phyloP scores from a whole-genome alignment of 805 yeast species.

The Candida boleticola region DNA sequence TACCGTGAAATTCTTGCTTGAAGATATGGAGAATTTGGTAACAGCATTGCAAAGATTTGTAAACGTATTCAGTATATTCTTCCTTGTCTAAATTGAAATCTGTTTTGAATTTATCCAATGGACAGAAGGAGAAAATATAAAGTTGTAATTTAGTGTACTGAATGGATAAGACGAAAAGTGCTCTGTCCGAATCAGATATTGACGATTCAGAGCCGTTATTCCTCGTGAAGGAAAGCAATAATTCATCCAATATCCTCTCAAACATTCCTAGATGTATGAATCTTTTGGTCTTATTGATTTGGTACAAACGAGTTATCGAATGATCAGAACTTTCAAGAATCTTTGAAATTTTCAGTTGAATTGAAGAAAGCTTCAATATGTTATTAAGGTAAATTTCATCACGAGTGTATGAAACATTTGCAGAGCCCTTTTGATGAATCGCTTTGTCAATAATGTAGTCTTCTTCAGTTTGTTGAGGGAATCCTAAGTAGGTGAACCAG shows the following conservation, averaged over 20 bases:
- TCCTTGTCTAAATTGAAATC: constrained; percentile 15
- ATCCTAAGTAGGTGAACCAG: constrained; percentile 41
- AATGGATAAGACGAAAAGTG: constrained; percentile 28
- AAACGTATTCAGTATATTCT: constrained; percentile 28
- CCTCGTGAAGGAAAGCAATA: constrained; percentile 10
- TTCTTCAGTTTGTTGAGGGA: constrained; percentile 22
- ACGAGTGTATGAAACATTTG: constrained; percentile 10
- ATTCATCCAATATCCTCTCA: constrained; percentile 37
- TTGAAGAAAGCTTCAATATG: constrained; percentile 29
- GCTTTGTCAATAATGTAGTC: constrained; percentile 39
- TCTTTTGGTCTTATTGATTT: constrained; percentile 18
- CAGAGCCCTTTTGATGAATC: constrained; percentile 11
- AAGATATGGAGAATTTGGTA: constrained; percentile 24
- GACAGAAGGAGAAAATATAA: constrained; percentile 32
- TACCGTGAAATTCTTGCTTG: constrained; percentile 16
- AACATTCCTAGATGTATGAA: constrained; percentile 42
- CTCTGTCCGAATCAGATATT: constrained; percentile 14
- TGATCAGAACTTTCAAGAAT: constrained; percentile 20
- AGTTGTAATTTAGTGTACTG: constrained; percentile 39
- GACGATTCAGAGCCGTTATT: constrained; percentile 1
- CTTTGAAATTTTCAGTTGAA: constrained; percentile 40
- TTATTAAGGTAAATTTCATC: constrained; percentile 20
- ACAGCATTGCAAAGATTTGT: constrained; percentile 28
- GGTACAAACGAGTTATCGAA: constrained; percentile 6
- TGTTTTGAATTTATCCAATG: constrained; percentile 11